These are phyloP conservation scores for Podospora didyma DNA, from an alignment of 495 filamentous ascomycete species.

Conservation along the genomic window DNA sequence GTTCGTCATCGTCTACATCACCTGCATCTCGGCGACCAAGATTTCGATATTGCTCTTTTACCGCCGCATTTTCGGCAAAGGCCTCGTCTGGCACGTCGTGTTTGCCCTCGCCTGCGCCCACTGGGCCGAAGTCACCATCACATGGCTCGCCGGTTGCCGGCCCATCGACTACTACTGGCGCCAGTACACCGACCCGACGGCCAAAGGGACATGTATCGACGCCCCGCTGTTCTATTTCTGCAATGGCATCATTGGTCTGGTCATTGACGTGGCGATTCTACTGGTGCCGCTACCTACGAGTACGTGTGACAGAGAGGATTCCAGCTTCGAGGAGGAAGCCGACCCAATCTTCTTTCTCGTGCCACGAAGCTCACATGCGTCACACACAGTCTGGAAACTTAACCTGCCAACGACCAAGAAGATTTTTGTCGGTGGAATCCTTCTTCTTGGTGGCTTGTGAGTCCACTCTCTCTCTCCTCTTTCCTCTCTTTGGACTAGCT, in stretches of 20 bases:
- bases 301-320: conserved; percentile 1
- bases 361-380: too few relatives aligned
- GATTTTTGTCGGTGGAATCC: conserved; percentile 36
- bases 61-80: conserved; percentile 19
- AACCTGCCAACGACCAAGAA: conserved; percentile 36
- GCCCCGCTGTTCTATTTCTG: conserved; percentile 19
- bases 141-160: conserved; percentile 17
- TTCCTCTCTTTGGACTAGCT: background rate
- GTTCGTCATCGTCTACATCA: conserved; percentile 25
- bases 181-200: conserved; percentile 19
- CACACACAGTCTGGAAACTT: conserved; percentile 24
- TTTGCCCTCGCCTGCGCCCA: conserved; percentile 12
- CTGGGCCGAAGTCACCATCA: conserved; percentile 20
- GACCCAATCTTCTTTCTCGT: background rate
- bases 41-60: conserved; percentile 20
- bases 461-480: conserved; percentile 8
- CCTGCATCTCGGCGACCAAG: conserved; percentile 22
- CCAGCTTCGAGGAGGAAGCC: background rate
- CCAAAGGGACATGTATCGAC: conserved; percentile 18
- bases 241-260: conserved; percentile 23
- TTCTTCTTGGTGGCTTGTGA: conserved; percentile 39
- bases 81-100: conserved; percentile 15
- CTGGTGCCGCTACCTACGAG: conserved; percentile 37
- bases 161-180: conserved; percentile 18
- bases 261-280: conserved; percentile 42